Evolutionary conservation across 2,329 filamentous ascomycete species (phyloP).

Genomic region (Pestalotiopsis sp.): DNA sequence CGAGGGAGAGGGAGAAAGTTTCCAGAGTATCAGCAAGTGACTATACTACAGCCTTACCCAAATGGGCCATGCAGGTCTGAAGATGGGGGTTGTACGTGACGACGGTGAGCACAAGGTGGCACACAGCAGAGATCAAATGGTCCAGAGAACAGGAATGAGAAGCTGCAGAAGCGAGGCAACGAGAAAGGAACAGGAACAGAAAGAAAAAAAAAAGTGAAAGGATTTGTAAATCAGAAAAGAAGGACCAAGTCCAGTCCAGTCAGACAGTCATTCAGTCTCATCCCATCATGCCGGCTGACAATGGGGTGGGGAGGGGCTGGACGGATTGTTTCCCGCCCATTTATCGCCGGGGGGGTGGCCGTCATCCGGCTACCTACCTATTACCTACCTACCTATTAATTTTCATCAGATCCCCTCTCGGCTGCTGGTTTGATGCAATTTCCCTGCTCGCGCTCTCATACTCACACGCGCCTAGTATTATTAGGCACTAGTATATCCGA

Average conservation of each 20-base stretch:
- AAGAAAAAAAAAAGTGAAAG: neutral
- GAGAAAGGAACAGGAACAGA: neutral
- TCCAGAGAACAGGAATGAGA: neutral
- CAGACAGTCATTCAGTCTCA: neutral
- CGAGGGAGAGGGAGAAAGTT: neutral
- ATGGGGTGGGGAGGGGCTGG: neutral
- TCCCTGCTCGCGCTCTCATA: neutral
- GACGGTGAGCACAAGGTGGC: neutral
- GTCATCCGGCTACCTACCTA: neutral
- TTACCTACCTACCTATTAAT: too few species aligned
- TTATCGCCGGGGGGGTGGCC: neutral
- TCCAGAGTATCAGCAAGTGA: neutral
- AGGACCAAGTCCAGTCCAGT: neutral
- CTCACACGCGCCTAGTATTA: neutral
- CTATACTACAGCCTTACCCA: neutral
- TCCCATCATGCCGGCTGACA: neutral
- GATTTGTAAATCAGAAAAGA: neutral
- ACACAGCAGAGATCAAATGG: neutral
- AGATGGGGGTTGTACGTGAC: neutral
- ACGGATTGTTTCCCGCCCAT: neutral
- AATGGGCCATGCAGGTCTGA: neutral
- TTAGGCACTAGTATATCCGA: neutral
- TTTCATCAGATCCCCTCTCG: too few species aligned
- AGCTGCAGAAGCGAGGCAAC: neutral
- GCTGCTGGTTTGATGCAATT: too few species aligned